Evolutionary conservation across 306 rosid genomes (phyloP).

Genomic region (Nissolia schottii): DNA sequence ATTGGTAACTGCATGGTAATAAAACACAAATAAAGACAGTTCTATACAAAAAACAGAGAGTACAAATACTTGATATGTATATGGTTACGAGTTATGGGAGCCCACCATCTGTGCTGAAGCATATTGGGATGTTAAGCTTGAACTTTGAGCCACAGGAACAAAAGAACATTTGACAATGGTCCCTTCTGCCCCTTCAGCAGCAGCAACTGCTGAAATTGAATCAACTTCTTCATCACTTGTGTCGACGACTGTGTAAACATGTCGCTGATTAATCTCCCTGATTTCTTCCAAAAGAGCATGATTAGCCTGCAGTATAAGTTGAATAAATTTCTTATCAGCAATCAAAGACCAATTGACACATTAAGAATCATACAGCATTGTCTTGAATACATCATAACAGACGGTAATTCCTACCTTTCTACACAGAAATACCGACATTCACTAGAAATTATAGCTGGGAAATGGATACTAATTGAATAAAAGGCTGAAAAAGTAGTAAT

Average conservation of each 20-base stretch:
- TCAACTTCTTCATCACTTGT: constrained; percentile 85
- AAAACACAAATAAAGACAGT: constrained; percentile 25
- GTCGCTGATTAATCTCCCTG: constrained; percentile 82
- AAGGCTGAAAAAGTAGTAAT: too few relatives aligned
- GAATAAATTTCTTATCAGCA: constrained; percentile 15
- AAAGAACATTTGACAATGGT: constrained; percentile 88
- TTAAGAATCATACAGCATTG: neutral
- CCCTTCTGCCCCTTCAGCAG: constrained; percentile 82
- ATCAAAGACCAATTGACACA: neutral
- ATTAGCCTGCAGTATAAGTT: constrained; percentile 57
- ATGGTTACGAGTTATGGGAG: constrained; percentile 1
- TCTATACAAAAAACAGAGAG: neutral
- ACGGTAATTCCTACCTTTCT: neutral
- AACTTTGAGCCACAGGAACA: constrained; percentile 90
- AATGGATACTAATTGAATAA: neutral
- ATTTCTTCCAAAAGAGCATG: constrained; percentile 92
- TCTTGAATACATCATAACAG: neutral
- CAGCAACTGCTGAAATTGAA: constrained; percentile 69
- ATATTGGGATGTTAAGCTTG: constrained; percentile 77
- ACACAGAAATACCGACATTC: neutral
- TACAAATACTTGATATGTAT: neutral
- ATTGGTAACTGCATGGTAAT: constrained; percentile 82
- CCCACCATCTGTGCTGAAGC: constrained; percentile 86
- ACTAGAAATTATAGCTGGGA: neutral
- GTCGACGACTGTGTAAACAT: constrained; percentile 82